Conservation (phyloP, 2,329 filamentous ascomycete species). For the Apiospora sp. region DNA sequence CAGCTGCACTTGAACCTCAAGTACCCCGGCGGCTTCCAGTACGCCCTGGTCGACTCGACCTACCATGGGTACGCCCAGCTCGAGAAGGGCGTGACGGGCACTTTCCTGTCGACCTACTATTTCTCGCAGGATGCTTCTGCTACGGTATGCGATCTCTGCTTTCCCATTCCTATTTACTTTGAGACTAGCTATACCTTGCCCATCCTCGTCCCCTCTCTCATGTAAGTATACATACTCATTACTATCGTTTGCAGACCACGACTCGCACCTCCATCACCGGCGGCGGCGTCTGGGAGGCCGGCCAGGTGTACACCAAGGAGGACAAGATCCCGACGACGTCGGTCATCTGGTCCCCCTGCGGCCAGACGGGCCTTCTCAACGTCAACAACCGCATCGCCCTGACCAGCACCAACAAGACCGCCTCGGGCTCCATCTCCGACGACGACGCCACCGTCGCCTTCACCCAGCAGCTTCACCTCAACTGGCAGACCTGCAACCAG, state of each 20-base stretch:
- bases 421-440: slow-evolving; percentile 51
- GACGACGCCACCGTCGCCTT: slow-evolving; percentile 55
- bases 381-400: slow-evolving; percentile 56
- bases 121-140: slow-evolving; percentile 54
- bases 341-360: slow-evolving; percentile 55
- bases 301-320: slow-evolving; percentile 56
- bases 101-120: slow-evolving; percentile 56
- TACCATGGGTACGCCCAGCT: slow-evolving; percentile 58
- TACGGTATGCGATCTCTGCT: slow-evolving; percentile 39
- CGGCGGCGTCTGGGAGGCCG: slow-evolving; percentile 50
- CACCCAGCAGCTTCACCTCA: slow-evolving; percentile 53
- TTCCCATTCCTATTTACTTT: background rate
- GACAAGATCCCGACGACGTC: slow-evolving; percentile 53
- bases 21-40: slow-evolving; percentile 57
- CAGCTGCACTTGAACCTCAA: slow-evolving; percentile 55
- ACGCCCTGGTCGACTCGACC: slow-evolving; percentile 54
- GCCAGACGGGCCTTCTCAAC: slow-evolving; percentile 55
- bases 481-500: slow-evolving; percentile 45
- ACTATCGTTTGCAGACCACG: slow-evolving; percentile 42
- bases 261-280: slow-evolving; percentile 53
- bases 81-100: slow-evolving; percentile 52
- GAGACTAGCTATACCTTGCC: too few species aligned
- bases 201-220: background rate
- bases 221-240: slow-evolving; percentile 16
- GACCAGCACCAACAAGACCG: slow-evolving; percentile 46